Conservation (phyloP, 352 stramenopile genomes). For the Elongisporangium anandrum region DNA sequence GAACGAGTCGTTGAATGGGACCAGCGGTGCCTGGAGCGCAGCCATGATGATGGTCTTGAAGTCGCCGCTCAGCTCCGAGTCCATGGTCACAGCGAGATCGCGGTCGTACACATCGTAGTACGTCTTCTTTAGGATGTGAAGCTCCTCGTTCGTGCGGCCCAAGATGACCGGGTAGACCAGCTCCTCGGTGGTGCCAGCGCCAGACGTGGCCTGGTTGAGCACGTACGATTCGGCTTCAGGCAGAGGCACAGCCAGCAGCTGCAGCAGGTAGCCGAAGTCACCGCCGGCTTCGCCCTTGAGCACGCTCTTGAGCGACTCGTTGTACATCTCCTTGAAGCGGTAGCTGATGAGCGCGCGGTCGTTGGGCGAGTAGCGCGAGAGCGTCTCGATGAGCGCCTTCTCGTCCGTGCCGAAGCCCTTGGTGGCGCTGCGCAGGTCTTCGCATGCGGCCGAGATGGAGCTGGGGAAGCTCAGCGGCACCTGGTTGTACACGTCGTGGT, state of each 20-base stretch:
- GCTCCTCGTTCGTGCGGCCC: constrained; percentile 66
- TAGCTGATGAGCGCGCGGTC: constrained; percentile 57
- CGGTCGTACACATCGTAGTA: constrained; percentile 77
- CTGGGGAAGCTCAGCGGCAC: constrained; percentile 28
- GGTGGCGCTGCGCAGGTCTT: constrained; percentile 53
- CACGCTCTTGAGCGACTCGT: constrained; percentile 51
- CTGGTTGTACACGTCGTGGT: constrained; percentile 29
- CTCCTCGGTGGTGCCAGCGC: constrained; percentile 52
- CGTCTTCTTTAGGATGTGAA: constrained; percentile 67
- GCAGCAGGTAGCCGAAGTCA: constrained; percentile 63
- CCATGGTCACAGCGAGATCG: constrained; percentile 61
- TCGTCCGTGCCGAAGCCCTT: constrained; percentile 73
- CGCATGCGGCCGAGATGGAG: constrained; percentile 50
- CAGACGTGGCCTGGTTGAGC: constrained; percentile 46
- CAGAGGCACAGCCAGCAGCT: constrained; percentile 56
- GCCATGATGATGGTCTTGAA: constrained; percentile 64
- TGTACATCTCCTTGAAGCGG: constrained; percentile 67
- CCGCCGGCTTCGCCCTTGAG: constrained; percentile 62
- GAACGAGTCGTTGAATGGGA: constrained; percentile 39
- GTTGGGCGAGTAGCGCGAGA: constrained; percentile 36
- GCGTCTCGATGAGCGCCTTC: constrained; percentile 40
- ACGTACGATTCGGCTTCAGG: constrained; percentile 67
- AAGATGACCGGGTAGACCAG: constrained; percentile 68
- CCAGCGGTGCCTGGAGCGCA: constrained; percentile 39
- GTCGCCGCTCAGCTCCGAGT: constrained; percentile 61